Evolutionary conservation across 164 flowering plant genomes (phyloP).

Genomic region (Vitis labrusca): DNA sequence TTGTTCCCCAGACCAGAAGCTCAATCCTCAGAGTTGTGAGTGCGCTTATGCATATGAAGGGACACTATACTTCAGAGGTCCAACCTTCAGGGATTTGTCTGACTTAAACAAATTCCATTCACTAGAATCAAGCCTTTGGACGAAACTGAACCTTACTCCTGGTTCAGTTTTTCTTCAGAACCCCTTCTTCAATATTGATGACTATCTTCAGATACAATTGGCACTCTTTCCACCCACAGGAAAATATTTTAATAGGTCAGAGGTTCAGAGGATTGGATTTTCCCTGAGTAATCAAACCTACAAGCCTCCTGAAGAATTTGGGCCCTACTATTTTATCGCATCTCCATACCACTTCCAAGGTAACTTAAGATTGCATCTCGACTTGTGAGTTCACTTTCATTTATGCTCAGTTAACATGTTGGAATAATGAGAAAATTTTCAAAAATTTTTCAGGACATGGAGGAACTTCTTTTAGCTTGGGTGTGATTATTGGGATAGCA

Average conservation of each 20-base stretch:
- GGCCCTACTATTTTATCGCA: constrained; percentile 65
- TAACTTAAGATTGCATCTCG: constrained; percentile 15
- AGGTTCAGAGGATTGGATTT: constrained; percentile 65
- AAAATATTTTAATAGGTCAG: constrained; percentile 60
- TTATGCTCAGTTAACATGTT: not conserved
- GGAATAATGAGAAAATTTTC: constrained; percentile 9
- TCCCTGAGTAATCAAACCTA: constrained; percentile 54
- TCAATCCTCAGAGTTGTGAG: constrained; percentile 79
- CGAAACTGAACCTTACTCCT: constrained; percentile 56
- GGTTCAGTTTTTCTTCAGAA: constrained; percentile 81
- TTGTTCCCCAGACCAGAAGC: constrained; percentile 52
- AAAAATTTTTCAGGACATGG: constrained; percentile 29
- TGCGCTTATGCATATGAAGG: constrained; percentile 88
- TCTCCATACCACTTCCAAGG: constrained; percentile 57
- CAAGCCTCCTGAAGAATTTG: constrained; percentile 64
- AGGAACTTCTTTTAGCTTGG: constrained; percentile 32
- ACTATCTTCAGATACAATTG: constrained; percentile 74
- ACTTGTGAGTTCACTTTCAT: not conserved
- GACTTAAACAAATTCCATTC: constrained; percentile 53
- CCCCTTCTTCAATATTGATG: constrained; percentile 63
- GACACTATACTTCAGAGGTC: constrained; percentile 76
- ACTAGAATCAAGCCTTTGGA: constrained; percentile 75
- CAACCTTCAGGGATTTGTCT: constrained; percentile 69
- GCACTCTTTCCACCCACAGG: constrained; percentile 68
- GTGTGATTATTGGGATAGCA: constrained; percentile 46